Base-by-base conservation (phyloP, 169 alveolate genomes). In the Babesia bigemina region DNA sequence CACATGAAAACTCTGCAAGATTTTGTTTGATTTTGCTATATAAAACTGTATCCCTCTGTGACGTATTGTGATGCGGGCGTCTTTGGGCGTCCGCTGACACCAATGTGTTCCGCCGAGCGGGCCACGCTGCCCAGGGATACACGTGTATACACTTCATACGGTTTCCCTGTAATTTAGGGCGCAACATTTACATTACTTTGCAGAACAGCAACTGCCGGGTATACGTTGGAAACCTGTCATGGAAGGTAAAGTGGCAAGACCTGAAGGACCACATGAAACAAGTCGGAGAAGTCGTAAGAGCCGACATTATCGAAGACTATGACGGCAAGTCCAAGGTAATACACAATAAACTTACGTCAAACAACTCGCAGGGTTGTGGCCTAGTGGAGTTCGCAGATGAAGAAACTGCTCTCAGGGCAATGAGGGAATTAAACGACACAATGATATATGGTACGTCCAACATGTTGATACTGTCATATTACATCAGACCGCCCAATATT, bases 201-300 rank as follows among this genome's bases (percentile, higher is more conserved):
- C 70, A 61, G 70, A 53, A 26, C 39, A 91, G 79, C 59, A 91
- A 84, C 36, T 91, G 97, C 65, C 63, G 97, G 45, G 97, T 94
- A 50, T 94, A 93, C 66, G 97, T 94, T 45, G 96, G 97, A 16
- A 94, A 94, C 82, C 77, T 94, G 44, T 92, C 97, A 24, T 94
- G 97, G 97, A 90, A 87, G 50, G 97, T 92, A 4, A 91, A 91
- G 50, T 93, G 97, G 94, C 96, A 92, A 33, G 93, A 92, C 63
- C 83, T 94, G 45, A 93, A 93, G 94, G 95, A 88, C 60, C 97
- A 94, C 86, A 92, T 93, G 96, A 92, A 90, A 63, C 93, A 92
- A 71, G 97, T 94, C 11, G 97, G 97, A 28, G 94, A 91, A 33
- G 97, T 94, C 21, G 75, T 93, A 29, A 77, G 97, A 49, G 97